Evolutionary conservation across 192 early-diverging fungal species (phyloP).

Genomic region (Backusella circina): DNA sequence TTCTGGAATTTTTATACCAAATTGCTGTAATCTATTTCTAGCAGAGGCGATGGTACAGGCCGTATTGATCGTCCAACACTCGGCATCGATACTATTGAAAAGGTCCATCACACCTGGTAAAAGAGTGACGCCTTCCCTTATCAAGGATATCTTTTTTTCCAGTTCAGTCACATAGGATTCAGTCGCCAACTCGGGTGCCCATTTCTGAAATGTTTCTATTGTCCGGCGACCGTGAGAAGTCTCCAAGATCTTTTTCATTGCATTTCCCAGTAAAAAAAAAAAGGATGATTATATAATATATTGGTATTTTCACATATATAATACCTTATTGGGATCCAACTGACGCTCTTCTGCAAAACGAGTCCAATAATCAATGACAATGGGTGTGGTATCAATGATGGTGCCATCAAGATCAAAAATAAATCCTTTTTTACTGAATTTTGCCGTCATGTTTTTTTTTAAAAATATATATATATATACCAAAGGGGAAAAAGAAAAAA

Average conservation of each 20-base stretch:
- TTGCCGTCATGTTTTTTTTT: background rate
- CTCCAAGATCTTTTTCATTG: slow-evolving; percentile 35
- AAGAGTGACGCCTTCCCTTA: slow-evolving; percentile 41
- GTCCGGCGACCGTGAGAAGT: slow-evolving; percentile 47
- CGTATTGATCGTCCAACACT: slow-evolving; percentile 38
- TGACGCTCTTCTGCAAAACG: slow-evolving; percentile 35
- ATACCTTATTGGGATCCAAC: slow-evolving; percentile 35
- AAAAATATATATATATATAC: background rate
- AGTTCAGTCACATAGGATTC: background rate
- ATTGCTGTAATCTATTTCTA: slow-evolving; percentile 33
- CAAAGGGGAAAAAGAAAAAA: background rate
- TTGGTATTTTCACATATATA: background rate
- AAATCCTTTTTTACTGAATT: slow-evolving; percentile 21
- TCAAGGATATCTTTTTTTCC: slow-evolving; percentile 19
- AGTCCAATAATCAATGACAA: slow-evolving; percentile 46
- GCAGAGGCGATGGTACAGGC: slow-evolving; percentile 42
- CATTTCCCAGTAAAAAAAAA: too few relatives aligned
- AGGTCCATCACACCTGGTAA: slow-evolving; percentile 40
- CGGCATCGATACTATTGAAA: slow-evolving; percentile 21
- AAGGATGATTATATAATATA: background rate
- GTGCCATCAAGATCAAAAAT: slow-evolving; percentile 46
- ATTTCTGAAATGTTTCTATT: slow-evolving; percentile 43
- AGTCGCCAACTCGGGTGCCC: slow-evolving; percentile 31
- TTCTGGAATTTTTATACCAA: slow-evolving; percentile 28
- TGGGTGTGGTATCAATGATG: slow-evolving; percentile 47